Conservation (phyloP, 495 filamentous ascomycete genomes). For the Hyphodiscus hymeniophilus region DNA sequence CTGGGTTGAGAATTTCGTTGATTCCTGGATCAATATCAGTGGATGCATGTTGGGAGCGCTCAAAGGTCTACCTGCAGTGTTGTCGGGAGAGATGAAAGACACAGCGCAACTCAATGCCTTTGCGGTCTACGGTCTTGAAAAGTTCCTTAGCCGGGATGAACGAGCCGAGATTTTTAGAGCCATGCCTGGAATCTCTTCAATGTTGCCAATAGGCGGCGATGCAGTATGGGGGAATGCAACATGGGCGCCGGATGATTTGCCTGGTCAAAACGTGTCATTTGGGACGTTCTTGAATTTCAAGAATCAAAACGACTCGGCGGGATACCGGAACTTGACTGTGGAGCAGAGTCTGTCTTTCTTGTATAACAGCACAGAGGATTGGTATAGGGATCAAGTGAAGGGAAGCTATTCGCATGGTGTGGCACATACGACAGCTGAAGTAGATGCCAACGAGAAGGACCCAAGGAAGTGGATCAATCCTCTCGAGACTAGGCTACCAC, state of each 20-base stretch:
- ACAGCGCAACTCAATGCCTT: constrained; percentile 97
- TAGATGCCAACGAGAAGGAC: constrained; percentile 78
- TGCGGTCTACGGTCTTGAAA: constrained; percentile 93
- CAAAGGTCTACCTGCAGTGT: constrained; percentile 83
- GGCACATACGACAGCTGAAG: constrained; percentile 70
- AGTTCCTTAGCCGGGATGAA: constrained; percentile 84
- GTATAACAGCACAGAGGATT: constrained; percentile 65
- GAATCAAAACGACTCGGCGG: constrained; percentile 46
- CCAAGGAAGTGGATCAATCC: constrained; percentile 91
- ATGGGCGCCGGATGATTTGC: constrained; percentile 83
- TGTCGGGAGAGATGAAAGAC: constrained; percentile 97
- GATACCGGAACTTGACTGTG: constrained; percentile 67
- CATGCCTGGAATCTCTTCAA: constrained; percentile 93
- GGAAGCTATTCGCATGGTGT: constrained; percentile 81
- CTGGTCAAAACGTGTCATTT: constrained; percentile 60
- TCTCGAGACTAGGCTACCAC: constrained; percentile 78
- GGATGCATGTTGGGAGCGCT: constrained; percentile 95
- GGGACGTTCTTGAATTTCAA: constrained; percentile 85
- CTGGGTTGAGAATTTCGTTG: constrained; percentile 88
- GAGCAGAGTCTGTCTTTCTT: constrained; percentile 70
- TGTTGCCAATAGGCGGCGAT: constrained; percentile 94
- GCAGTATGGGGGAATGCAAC: constrained; percentile 88
- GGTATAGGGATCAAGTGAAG: constrained; percentile 69
- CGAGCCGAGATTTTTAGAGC: constrained; percentile 89
- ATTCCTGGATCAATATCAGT: constrained; percentile 95